Conservation (phyloP, 495 filamentous ascomycete species). For the Paragyromitra xinjiangensis region DNA sequence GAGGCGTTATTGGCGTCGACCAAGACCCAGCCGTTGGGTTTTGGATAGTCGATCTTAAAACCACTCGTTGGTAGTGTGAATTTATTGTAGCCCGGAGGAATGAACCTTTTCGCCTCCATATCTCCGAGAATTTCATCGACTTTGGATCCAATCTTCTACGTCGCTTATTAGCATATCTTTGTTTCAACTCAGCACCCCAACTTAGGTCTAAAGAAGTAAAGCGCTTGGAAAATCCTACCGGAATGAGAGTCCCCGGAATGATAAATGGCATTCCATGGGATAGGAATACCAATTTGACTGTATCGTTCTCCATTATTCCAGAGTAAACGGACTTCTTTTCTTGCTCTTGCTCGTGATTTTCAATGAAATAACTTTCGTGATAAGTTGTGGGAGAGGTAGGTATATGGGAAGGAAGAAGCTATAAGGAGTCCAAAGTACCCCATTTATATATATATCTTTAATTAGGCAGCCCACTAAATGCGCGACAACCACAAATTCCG, state of each 20-base stretch:
- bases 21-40: slow-evolving; percentile 27
- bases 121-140: slow-evolving; percentile 25
- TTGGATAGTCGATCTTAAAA: slow-evolving; percentile 10
- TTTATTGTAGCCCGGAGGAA: background rate
- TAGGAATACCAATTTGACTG: slow-evolving; percentile 27
- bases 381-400: background rate
- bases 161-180: background rate
- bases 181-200: background rate
- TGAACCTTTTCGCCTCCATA: slow-evolving; percentile 21
- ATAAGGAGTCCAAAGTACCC: background rate
- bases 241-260: slow-evolving; percentile 1
- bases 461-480: background rate
- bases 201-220: background rate
- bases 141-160: slow-evolving; percentile 7
- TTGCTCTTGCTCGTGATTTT: background rate
- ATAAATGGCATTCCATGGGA: slow-evolving; percentile 36
- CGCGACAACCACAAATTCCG: background rate
- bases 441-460: background rate
- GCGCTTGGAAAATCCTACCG: background rate
- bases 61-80: slow-evolving; percentile 1
- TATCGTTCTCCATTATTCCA: background rate
- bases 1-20: slow-evolving; percentile 2
- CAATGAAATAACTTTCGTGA: background rate
- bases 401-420: background rate
- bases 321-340: background rate